These are phyloP conservation scores for Penicillium sp. DNA, from an alignment of 2,329 filamentous ascomycete species.

Conservation along the genomic window DNA sequence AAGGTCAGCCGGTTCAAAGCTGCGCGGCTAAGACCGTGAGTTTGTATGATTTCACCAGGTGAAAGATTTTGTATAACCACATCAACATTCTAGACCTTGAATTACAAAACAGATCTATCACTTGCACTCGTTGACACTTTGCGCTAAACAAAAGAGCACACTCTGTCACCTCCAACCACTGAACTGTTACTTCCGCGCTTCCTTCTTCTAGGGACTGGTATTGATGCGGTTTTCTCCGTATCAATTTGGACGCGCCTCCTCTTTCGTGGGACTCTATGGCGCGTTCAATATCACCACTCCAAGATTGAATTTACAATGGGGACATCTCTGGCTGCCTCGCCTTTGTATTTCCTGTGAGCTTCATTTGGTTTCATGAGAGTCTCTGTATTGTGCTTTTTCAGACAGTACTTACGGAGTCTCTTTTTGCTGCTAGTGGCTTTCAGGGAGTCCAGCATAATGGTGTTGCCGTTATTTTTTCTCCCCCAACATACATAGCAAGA, in stretches of 20 bases:
- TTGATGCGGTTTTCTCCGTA: slow-evolving; percentile 3
- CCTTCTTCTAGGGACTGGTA: slow-evolving; percentile 3
- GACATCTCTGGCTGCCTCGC: slow-evolving; percentile 16
- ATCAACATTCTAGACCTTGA: too few relatives aligned
- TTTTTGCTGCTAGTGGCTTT: not conserved
- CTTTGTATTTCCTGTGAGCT: slow-evolving; percentile 1
- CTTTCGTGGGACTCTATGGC: slow-evolving; percentile 2
- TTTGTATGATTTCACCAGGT: not conserved
- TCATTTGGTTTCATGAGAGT: not conserved
- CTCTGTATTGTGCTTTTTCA: slow-evolving; percentile 13
- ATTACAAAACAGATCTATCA: too few relatives aligned
- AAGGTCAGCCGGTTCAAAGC: slow-evolving; percentile 45
- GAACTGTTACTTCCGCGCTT: not conserved
- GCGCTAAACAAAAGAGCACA: too few relatives aligned
- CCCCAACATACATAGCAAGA: slow-evolving; percentile 6
- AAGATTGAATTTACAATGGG: slow-evolving; percentile 9
- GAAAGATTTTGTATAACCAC: too few relatives aligned
- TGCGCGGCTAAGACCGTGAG: slow-evolving; percentile 30
- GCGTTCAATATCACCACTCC: slow-evolving; percentile 8
- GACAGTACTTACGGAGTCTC: slow-evolving; percentile 13
- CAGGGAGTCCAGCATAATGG: slow-evolving; percentile 6
- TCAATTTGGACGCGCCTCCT: slow-evolving; percentile 7
- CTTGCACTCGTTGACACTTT: too few relatives aligned
- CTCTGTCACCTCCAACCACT: too few relatives aligned
- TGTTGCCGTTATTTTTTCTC: slow-evolving; percentile 15